Evolutionary conservation across 257 asterid species (phyloP).

Genomic region (Craterostigma plantagineum): DNA sequence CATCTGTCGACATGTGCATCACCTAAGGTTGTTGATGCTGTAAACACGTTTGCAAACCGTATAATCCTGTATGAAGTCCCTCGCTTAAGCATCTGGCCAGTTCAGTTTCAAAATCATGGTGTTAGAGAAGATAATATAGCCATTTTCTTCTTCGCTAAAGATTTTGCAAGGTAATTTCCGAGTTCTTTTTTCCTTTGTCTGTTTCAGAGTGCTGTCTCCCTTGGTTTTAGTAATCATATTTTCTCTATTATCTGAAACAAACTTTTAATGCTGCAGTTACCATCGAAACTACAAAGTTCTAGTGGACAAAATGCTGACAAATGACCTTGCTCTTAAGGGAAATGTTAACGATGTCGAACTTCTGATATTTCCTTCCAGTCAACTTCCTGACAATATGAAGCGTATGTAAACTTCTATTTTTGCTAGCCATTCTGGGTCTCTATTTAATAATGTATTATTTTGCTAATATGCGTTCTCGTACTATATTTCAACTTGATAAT

Average conservation of each 20-base stretch:
- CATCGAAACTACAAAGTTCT: conserved; percentile 50
- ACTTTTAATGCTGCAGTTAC: conserved; percentile 35
- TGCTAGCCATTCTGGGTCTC: too few species aligned
- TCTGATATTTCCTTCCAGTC: conserved; percentile 72
- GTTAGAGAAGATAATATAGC: conserved; percentile 64
- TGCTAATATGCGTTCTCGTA: not conserved
- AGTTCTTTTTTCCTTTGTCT: conserved; percentile 8
- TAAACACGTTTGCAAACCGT: conserved; percentile 35
- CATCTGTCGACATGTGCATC: conserved; percentile 69
- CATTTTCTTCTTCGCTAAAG: conserved; percentile 69
- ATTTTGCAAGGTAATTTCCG: conserved; percentile 40
- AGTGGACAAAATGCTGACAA: conserved; percentile 63
- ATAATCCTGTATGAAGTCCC: conserved; percentile 51
- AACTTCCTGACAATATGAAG: conserved; percentile 64
- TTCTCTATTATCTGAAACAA: conserved; percentile 3
- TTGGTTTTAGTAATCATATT: not conserved
- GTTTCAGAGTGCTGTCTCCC: too few species aligned
- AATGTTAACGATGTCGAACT: conserved; percentile 60
- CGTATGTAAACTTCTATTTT: conserved; percentile 26
- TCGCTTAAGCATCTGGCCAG: conserved; percentile 65
- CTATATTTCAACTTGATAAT: conserved; percentile 3
- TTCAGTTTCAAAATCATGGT: conserved; percentile 69
- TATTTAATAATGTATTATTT: conserved; percentile 3
- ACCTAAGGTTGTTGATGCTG: conserved; percentile 40
- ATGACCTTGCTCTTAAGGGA: conserved; percentile 72